Percentiles rank a stretch among this genome's conserved stretches.
Evolutionary conservation across 257 asterid species (phyloP).

Genomic region (Jacaranda mimosifolia): DNA sequence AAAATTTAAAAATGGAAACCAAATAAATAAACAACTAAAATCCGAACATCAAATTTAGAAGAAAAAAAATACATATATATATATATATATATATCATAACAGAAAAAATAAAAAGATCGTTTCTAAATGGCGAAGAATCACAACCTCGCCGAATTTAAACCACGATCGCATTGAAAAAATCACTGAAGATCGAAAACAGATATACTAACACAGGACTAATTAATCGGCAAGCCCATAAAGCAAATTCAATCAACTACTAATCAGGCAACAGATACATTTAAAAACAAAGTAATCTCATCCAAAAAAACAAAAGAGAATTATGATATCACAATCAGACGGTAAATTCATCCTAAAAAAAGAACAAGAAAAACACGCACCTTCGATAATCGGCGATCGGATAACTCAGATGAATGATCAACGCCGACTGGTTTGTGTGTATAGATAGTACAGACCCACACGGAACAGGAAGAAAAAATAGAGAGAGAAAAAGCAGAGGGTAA

Average conservation of each 20-base stretch:
- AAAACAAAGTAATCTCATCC: background rate
- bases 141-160: slow-evolving; percentile 12
- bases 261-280: background rate
- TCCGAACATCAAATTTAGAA: background rate
- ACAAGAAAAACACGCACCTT: slow-evolving; percentile 17
- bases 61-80: too few relatives aligned
- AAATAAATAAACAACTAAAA: slow-evolving; percentile 6
- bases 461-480: background rate
- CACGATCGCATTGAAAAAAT: slow-evolving; percentile 31
- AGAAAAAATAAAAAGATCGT: background rate
- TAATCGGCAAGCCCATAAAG: slow-evolving; percentile 11
- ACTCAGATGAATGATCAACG: slow-evolving; percentile 40
- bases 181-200: slow-evolving; percentile 26
- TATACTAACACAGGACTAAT: slow-evolving; percentile 2
- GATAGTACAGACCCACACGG: slow-evolving; percentile 29
- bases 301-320: background rate
- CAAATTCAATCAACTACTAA: slow-evolving; percentile 22
- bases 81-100: too few relatives aligned
- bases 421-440: slow-evolving; percentile 28
- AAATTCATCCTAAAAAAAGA: background rate
- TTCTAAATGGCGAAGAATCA: background rate
- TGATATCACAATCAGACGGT: background rate
- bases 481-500: background rate
- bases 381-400: slow-evolving; percentile 37
- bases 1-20: background rate